Evolutionary conservation across 352 stramenopile genomes (phyloP).

Genomic region (Plasmopara halstedii): DNA sequence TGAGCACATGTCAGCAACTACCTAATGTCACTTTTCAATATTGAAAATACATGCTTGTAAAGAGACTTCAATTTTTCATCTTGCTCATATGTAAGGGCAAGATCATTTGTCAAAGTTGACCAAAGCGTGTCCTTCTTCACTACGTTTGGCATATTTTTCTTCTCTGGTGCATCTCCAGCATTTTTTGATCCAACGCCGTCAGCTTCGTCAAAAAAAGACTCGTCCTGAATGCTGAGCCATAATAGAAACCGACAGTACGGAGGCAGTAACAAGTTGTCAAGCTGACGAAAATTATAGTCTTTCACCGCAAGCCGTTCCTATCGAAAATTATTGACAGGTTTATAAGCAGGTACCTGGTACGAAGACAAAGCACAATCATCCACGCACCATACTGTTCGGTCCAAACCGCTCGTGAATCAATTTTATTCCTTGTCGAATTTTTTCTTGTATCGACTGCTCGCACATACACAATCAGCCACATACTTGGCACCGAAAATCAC

Average conservation of each 20-base stretch:
- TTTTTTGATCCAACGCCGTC: slow-evolving; percentile 36
- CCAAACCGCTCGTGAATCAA: slow-evolving; percentile 79
- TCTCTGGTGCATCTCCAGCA: slow-evolving; percentile 38
- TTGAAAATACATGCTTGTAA: slow-evolving; percentile 57
- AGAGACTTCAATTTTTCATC: slow-evolving; percentile 85
- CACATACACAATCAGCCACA: slow-evolving; percentile 1
- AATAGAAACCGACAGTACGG: slow-evolving; percentile 86
- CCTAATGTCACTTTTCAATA: background rate
- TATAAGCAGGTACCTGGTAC: background rate
- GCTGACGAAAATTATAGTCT: slow-evolving; percentile 86
- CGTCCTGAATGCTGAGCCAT: slow-evolving; percentile 84
- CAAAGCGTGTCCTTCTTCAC: slow-evolving; percentile 83
- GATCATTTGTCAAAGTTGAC: slow-evolving; percentile 64
- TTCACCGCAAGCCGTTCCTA: slow-evolving; percentile 80
- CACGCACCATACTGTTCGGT: slow-evolving; percentile 65
- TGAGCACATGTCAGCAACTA: slow-evolving; percentile 1
- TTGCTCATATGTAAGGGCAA: slow-evolving; percentile 84
- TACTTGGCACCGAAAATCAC: background rate
- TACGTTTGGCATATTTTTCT: slow-evolving; percentile 51
- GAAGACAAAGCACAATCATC: background rate
- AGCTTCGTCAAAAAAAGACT: slow-evolving; percentile 74
- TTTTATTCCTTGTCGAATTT: slow-evolving; percentile 72
- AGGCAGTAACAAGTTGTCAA: slow-evolving; percentile 76
- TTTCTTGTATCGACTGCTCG: slow-evolving; percentile 39
- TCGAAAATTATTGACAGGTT: background rate